phyloP scores from a whole-genome alignment of 257 asterid genomes.

The Pogostemon cablin region DNA sequence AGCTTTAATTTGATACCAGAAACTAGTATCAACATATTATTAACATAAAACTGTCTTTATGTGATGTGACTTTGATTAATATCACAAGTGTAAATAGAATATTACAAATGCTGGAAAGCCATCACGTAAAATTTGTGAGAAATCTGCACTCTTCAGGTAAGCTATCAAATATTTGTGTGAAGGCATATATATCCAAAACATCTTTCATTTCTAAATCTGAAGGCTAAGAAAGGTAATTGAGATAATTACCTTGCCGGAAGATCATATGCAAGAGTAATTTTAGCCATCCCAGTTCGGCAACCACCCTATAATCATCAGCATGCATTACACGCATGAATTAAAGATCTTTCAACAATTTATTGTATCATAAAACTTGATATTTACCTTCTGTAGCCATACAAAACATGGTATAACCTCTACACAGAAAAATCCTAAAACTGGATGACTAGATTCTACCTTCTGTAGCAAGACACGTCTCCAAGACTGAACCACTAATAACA shows the following conservation, averaged over 20 bases:
- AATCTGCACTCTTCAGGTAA: neutral
- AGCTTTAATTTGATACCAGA: slow-evolving; percentile 8
- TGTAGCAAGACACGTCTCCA: neutral
- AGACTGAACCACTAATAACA: slow-evolving; percentile 23
- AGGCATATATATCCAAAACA: slow-evolving; percentile 11
- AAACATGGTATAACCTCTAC: slow-evolving; percentile 6
- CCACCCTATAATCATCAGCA: slow-evolving; percentile 74
- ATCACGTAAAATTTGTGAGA: neutral
- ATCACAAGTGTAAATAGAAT: too few relatives aligned
- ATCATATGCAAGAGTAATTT: slow-evolving; percentile 66
- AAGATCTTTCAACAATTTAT: slow-evolving; percentile 16
- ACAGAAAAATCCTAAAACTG: neutral
- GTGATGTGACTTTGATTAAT: too few relatives aligned
- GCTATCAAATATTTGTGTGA: neutral
- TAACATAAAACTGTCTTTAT: neutral
- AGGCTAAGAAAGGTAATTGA: neutral
- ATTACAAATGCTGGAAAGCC: too few relatives aligned
- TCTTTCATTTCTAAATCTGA: slow-evolving; percentile 15
- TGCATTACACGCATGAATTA: slow-evolving; percentile 16
- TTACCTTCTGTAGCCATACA: neutral
- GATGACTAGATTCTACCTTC: neutral
- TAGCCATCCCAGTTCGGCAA: slow-evolving; percentile 95
- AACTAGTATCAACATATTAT: slow-evolving; percentile 16
- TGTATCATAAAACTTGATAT: slow-evolving; percentile 10
- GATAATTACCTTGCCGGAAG: slow-evolving; percentile 81